Evolutionary conservation across 176 grass and related monocot genomes (phyloP).

Genomic region (Oryza glumipatula): DNA sequence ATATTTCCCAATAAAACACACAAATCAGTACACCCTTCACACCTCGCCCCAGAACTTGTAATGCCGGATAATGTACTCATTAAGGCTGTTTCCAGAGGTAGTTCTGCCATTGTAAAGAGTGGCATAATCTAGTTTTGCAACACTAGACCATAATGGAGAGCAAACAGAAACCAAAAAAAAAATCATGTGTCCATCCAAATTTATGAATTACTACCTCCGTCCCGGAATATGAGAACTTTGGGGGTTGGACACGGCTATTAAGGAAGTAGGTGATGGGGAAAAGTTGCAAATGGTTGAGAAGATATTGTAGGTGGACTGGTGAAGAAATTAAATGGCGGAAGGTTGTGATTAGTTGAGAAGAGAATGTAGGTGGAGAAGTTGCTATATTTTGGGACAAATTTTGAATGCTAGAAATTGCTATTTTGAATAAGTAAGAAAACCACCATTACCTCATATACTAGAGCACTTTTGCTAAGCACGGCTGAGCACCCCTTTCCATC

Average conservation of each 20-base stretch:
- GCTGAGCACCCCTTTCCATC: conserved; percentile 74
- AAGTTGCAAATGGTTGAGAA: no score
- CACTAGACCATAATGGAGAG: background rate
- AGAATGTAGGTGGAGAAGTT: no score
- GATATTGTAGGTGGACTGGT: no score
- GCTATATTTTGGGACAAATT: no score
- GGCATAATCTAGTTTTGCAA: background rate
- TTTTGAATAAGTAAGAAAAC: background rate
- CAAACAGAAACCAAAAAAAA: background rate
- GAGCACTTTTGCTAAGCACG: conserved; percentile 73
- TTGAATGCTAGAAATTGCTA: no score
- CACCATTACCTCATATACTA: conserved; percentile 78
- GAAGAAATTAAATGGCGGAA: no score
- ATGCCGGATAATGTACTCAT: background rate
- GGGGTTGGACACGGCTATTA: no score
- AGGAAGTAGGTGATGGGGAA: no score
- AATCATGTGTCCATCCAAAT: background rate
- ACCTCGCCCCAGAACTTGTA: background rate
- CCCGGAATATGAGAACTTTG: no score
- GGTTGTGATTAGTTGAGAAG: no score
- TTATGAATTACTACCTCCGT: background rate
- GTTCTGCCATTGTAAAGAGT: background rate
- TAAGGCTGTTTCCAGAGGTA: background rate
- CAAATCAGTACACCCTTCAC: background rate
- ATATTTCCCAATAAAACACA: background rate